phyloP scores from a whole-genome alignment of 768 basidiomycete genomes.

The Russula abietina region DNA sequence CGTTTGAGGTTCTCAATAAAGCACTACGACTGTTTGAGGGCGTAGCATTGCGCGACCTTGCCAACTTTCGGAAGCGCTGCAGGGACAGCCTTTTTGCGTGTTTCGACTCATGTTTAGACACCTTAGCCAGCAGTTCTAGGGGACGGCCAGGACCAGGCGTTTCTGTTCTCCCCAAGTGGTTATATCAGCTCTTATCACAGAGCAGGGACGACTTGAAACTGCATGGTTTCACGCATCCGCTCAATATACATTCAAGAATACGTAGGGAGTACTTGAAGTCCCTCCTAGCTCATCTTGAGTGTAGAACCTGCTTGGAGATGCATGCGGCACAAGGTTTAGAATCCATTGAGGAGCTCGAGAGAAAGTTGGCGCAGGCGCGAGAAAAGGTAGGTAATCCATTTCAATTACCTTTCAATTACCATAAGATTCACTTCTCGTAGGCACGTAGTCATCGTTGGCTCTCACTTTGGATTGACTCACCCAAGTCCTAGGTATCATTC shows the following conservation, averaged over 20 bases:
- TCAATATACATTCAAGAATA: not conserved
- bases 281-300: not conserved
- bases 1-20: not conserved
- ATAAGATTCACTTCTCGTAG: not conserved
- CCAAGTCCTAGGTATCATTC: not conserved
- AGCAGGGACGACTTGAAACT: not conserved
- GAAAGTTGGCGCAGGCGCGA: not conserved
- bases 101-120: not conserved
- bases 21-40: not conserved
- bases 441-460: not conserved
- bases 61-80: not conserved
- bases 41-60: not conserved
- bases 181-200: not conserved
- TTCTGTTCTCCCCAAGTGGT: not conserved
- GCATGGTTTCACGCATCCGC: not conserved
- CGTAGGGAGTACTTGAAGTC: not conserved
- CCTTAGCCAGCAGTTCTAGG: too few relatives aligned
- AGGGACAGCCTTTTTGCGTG: not conserved
- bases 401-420: not conserved
- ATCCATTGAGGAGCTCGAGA: not conserved
- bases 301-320: not conserved
- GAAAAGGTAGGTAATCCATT: not conserved
- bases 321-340: not conserved
- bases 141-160: too few relatives aligned
- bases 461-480: not conserved